Percentiles rank a stretch among this genome's conserved stretches.
Evolutionary conservation across 345 rosid genomes (phyloP).

Genomic region (Corchorus olitorius): DNA sequence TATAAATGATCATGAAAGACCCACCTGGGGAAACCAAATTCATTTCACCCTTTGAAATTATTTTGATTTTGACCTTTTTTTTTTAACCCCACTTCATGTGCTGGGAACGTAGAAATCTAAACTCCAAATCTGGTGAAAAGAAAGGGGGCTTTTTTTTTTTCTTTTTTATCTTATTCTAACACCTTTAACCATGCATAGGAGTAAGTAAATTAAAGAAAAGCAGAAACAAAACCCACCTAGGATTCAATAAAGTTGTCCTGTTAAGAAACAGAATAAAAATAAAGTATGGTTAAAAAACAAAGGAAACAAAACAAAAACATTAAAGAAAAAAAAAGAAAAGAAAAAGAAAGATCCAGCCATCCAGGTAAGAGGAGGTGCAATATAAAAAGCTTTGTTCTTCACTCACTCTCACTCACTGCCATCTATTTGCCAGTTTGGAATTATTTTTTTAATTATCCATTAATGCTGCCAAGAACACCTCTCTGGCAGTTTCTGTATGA

Average conservation of each 20-base stretch:
- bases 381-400: constrained; percentile 28
- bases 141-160: constrained; percentile 16
- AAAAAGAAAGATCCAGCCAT: not conserved
- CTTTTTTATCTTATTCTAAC: not conserved
- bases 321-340: too few species aligned
- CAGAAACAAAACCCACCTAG: constrained; percentile 37
- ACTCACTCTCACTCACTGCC: constrained; percentile 42
- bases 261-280: not conserved
- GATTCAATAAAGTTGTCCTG: constrained; percentile 38
- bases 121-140: constrained; percentile 40
- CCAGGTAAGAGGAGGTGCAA: constrained; percentile 28
- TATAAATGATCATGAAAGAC: not conserved
- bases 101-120: constrained; percentile 2
- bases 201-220: constrained; percentile 20
- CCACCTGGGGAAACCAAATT: constrained; percentile 3
- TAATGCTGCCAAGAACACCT: constrained; percentile 46
- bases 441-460: constrained; percentile 22
- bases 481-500: constrained; percentile 51
- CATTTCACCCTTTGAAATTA: not conserved
- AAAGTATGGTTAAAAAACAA: constrained; percentile 5
- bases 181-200: constrained; percentile 48
- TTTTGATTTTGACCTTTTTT: constrained; percentile 7
- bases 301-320: not conserved
- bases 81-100: not conserved
- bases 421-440: constrained; percentile 49